Evolutionary conservation across 768 basidiomycete genomes (phyloP), one percentile per base, ranked within the genome.

Genomic region (Tricholoma matsutake): DNA sequence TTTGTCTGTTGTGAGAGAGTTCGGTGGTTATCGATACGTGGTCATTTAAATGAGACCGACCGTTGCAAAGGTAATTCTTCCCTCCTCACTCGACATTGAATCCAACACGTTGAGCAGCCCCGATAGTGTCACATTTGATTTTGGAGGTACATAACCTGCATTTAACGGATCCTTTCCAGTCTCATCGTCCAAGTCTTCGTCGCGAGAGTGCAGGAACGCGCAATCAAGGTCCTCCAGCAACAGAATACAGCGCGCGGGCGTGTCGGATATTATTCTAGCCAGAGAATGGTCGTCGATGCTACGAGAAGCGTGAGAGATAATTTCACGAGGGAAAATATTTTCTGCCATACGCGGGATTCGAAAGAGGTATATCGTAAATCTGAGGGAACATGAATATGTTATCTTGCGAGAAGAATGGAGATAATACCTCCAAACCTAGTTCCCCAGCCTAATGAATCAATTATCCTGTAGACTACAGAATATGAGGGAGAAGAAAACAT

Each of bases 351-450:
- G 6, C n/a, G 9, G 51, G 16, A 32, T 29, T 18, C 32, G 51
- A 14, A 32, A 52, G 51, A 52, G 29, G 32, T 31, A 52, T 13
- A 32, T 3, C 5, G 18, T 52, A 52, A 16, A 6, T 58, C 10
- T 25, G n/a, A 22, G 41, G n/a, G 41, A 32, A 45, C 45, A 25
- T 35, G 6, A 71, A 20, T 79, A 35, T 67, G 84, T 82, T 76
- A 77, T 45, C 72, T 68, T 5, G 29, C 16, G 1, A 16, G 82
- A 77, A 1, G 82, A 86, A 71, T 0, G 83, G 83, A 16, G 86
- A 65, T 0, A 81, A 95, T 59, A 96, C 93, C 71, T 95, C 92
- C n/a, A 96, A 79, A 5, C 86, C 84, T 11, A 96, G 77, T 69
- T 91, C 91, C 4, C 82, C 81, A 4, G 81, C 80, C 77, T 78